A percentile compares a stretch with the other conserved stretches of the same genome.
Evolutionary conservation across 2,329 filamentous ascomycete species (phyloP).

Genomic region (Ophiostoma quercus): DNA sequence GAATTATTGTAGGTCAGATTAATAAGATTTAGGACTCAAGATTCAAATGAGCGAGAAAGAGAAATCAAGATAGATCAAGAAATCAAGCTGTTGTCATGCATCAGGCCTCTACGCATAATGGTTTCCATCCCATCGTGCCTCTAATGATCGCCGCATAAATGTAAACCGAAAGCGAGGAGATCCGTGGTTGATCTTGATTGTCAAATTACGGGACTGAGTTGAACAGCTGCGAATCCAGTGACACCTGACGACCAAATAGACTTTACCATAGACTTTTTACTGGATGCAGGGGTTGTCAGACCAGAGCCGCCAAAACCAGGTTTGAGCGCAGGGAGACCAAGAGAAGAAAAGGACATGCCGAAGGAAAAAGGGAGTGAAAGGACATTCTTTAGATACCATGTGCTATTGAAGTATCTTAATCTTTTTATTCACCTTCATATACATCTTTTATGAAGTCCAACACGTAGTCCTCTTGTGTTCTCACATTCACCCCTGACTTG

Average conservation of each 20-base stretch:
- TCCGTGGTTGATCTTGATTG: not conserved
- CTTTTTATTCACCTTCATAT: too few relatives aligned
- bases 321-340: slow-evolving; percentile 2
- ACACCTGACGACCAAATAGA: not conserved
- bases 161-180: not conserved
- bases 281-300: not conserved
- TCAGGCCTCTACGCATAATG: not conserved
- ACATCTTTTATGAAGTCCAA: not conserved
- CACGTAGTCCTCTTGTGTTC: not conserved
- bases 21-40: too few relatives aligned
- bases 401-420: too few relatives aligned
- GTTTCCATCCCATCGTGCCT: not conserved
- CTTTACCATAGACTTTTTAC: too few relatives aligned
- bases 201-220: too few relatives aligned
- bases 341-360: not conserved
- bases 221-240: too few relatives aligned
- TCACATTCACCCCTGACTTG: not conserved
- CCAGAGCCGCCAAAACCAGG: slow-evolving; percentile 5
- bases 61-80: not conserved
- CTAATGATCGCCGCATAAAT: not conserved
- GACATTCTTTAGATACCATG: not conserved
- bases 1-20: too few relatives aligned
- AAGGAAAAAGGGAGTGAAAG: not conserved
- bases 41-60: too few relatives aligned
- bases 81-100: not conserved